phyloP scores from a whole-genome alignment of 257 asterid genomes.

The Mitragyna speciosa region DNA sequence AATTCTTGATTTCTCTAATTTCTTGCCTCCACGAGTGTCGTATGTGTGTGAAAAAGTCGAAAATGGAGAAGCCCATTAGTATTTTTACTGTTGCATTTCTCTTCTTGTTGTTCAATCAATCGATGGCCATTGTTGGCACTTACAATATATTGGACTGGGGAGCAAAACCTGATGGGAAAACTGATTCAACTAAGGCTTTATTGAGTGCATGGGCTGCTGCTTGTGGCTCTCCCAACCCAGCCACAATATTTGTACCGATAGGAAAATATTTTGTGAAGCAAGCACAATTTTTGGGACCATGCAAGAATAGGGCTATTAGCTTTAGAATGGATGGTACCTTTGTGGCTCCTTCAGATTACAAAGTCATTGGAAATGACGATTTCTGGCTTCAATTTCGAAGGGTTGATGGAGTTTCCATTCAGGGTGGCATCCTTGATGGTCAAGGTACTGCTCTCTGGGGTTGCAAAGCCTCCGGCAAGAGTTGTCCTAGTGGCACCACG shows the following conservation, averaged over 20 bases:
- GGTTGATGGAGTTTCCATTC: constrained; percentile 43
- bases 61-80: constrained; percentile 19
- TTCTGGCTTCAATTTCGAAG: constrained; percentile 49
- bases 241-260: constrained; percentile 47
- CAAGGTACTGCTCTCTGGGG: constrained; percentile 60
- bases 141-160: constrained; percentile 42
- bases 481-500: constrained; percentile 57
- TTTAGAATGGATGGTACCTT: constrained; percentile 44
- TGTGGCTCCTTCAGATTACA: constrained; percentile 53
- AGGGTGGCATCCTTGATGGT: constrained; percentile 60
- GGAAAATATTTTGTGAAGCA: constrained; percentile 42
- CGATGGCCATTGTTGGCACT: constrained; percentile 17
- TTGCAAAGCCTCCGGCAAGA: constrained; percentile 45
- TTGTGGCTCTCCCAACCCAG: constrained; percentile 43
- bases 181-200: constrained; percentile 45
- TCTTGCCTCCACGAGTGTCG: background rate
- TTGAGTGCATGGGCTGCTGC: constrained; percentile 54
- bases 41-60: background rate
- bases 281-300: constrained; percentile 44
- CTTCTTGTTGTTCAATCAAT: constrained; percentile 7
- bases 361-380: constrained; percentile 25
- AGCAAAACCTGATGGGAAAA: constrained; percentile 50
- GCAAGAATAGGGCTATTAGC: constrained; percentile 37
- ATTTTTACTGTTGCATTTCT: constrained; percentile 21
- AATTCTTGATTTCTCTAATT: too few species aligned